Base-by-base conservation (phyloP, 2,329 filamentous ascomycete species). In the Colletotrichum spinosum region DNA sequence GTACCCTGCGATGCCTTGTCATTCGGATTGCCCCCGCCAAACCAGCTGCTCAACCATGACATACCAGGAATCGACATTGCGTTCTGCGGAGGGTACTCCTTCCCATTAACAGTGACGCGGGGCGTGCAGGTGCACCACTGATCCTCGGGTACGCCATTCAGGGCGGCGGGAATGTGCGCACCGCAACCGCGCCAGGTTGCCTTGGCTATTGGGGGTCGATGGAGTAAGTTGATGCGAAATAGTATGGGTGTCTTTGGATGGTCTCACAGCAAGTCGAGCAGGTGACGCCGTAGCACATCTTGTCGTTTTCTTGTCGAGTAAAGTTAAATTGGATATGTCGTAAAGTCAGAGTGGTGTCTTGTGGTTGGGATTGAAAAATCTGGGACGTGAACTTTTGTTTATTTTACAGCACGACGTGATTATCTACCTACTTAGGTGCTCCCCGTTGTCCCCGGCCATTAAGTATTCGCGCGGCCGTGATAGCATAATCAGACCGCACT, bases 151-250 rank as follows among this genome's bases (percentile, higher is more conserved):
- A 84, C 74, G 60, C 77, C 76, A 38, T 74, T 69, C 49, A 85
- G 77, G n/a, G 81, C 82, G 12, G 76, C 72, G 8, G 80, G 75
- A 63, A 84, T 78, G 70, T 85, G 83, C 60, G 68, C 76, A 54
- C 83, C 82, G 74, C 82, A 85, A 67, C 83, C 83, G 66, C 81
- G 79, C 83, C 83, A 84, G 34, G 81, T 72, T 69, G 80, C 77
- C 72, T 82, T 84, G 35, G 79, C 83, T 84, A 62, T 69, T 7
- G 35, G 10, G 12, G 13, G 33, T 15, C 35, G 42, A 6, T 13
- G 33, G 25, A 37, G 46, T 58, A 25, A 44, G 11, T 11, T 33
- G 34, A 35, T 44, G 13, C 42, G 25, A 37, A 17, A 13, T 15
- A 4, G 25, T 12, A 17, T 2, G 35, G 11, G 45, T 33, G 6